Base-by-base conservation (phyloP, 108 stramenopile genomes). In the Conticribra weissflogii region DNA sequence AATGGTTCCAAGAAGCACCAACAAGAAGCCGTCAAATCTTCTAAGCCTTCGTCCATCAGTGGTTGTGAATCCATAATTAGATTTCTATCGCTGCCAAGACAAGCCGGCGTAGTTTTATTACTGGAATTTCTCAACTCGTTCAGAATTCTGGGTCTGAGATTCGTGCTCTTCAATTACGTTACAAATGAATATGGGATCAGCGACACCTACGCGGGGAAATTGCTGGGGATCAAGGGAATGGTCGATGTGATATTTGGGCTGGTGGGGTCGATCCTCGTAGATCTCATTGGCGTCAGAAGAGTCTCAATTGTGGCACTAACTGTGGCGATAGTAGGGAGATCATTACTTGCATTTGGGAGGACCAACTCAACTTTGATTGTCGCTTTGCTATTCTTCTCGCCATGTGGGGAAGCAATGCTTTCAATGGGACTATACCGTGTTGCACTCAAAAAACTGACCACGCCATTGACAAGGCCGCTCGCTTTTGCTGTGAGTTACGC, bases 371-470 rank as follows among this genome's bases (percentile, higher is more conserved):
- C 63, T 27, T n/a, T 80, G 2, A 69, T 74, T 56, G 15, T 59
- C 14, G 47, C 71, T 0, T 29, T 80, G 3, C 66, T 69, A 25
- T 16, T 80, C 14, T 66, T 80, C 50, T 65, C 72, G 7, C 73
- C 79, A 5, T 68, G 59, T n/a, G 79, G 79, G 16, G 79, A 80
- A 49, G 72, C 72, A 3, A 31, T 80, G 30, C 25, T 80, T 4
- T 61, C 55, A 51, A n/a, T 52, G 49, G 79, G 79, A 0, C 32
- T 80, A 52, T 80, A 80, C 47, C 23, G 67, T 17, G 79, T 80
- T 0, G 71, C 79, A 0, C 54, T 80, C n/a, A 80, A 80, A 54
- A 80, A 80, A 28, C 30, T 80, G 52, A 80, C 79, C 3, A 80
- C 79, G 3, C 79, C 79, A 0, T 49, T 62, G 30, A 80, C 79